Evolutionary conservation across 2,329 filamentous ascomycete genomes (phyloP).

Genomic region (Xylogone sp.): DNA sequence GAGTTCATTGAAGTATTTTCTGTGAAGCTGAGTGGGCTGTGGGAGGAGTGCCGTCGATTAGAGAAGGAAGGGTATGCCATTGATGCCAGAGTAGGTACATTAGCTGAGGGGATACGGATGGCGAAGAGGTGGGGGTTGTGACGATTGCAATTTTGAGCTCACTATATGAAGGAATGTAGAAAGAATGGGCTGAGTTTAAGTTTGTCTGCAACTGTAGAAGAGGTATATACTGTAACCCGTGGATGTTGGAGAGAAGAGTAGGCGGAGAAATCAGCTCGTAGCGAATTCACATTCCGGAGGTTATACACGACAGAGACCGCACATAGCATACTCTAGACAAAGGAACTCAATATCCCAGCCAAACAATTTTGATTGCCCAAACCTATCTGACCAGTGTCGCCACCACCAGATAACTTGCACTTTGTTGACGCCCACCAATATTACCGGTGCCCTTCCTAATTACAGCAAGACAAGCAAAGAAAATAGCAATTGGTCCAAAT

Average conservation of each 20-base stretch:
- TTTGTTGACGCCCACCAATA: not conserved
- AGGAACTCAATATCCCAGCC: not conserved
- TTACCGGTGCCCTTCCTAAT: not conserved
- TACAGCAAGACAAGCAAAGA: not conserved
- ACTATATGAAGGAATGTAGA: too few relatives aligned
- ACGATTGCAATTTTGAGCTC: too few relatives aligned
- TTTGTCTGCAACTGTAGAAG: not conserved
- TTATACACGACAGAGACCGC: too few relatives aligned
- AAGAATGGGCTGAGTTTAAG: too few relatives aligned
- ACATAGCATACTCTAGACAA: too few relatives aligned
- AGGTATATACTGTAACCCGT: too few relatives aligned
- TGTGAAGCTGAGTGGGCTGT: constrained; percentile 40
- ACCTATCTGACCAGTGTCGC: not conserved
- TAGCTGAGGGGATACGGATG: constrained; percentile 35
- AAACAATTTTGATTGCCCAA: not conserved
- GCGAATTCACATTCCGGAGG: too few relatives aligned
- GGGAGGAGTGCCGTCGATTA: constrained; percentile 39
- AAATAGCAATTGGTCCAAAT: not conserved
- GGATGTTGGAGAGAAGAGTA: too few relatives aligned
- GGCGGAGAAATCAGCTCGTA: too few relatives aligned
- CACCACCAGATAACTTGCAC: not conserved
- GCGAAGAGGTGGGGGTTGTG: constrained; percentile 31
- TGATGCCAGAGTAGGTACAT: constrained; percentile 34
- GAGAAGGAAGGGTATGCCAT: constrained; percentile 37
- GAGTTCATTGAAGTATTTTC: constrained; percentile 52